These are phyloP conservation scores for Mycotypha africana DNA, from an alignment of 371 early-diverging fungal species.

Conservation along the genomic window DNA sequence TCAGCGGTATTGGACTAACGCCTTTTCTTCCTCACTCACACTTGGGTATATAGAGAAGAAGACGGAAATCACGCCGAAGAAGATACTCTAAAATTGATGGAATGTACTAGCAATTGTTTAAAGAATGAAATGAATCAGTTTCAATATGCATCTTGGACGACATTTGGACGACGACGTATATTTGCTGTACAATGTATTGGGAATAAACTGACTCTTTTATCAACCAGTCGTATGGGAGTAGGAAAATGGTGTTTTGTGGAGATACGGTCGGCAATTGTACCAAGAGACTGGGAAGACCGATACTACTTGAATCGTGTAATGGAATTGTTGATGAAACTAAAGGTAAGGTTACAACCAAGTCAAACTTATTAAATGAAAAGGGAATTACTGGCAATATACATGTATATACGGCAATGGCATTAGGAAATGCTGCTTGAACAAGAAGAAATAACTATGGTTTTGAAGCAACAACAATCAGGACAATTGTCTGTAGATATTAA, in stretches of 20 bases:
- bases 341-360: conserved; percentile 9
- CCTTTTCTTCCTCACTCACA: conserved; percentile 11
- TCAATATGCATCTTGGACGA: conserved; percentile 11
- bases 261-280: conserved; percentile 14
- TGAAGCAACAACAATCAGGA: conserved; percentile 8
- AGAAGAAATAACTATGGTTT: conserved; percentile 7
- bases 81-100: conserved; percentile 17
- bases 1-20: conserved; percentile 11
- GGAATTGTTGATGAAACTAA: conserved; percentile 9
- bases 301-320: conserved; percentile 10
- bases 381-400: conserved; percentile 7
- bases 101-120: conserved; percentile 12
- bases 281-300: conserved; percentile 15
- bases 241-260: conserved; percentile 16
- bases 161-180: conserved; percentile 8
- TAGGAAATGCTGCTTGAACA: conserved; percentile 13
- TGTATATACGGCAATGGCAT: conserved; percentile 8
- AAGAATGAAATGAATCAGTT: conserved; percentile 9
- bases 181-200: conserved; percentile 9
- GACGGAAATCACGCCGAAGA: conserved; percentile 14
- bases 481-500: conserved; percentile 2
- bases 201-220: conserved; percentile 9
- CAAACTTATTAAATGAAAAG: conserved; percentile 6
- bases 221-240: conserved; percentile 12
- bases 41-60: conserved; percentile 16